Percentiles rank a stretch among this genome's conserved stretches.
These are phyloP conservation scores for Penicillium concentricum DNA, from an alignment of 2,329 filamentous ascomycete genomes.

Conservation along the genomic window DNA sequence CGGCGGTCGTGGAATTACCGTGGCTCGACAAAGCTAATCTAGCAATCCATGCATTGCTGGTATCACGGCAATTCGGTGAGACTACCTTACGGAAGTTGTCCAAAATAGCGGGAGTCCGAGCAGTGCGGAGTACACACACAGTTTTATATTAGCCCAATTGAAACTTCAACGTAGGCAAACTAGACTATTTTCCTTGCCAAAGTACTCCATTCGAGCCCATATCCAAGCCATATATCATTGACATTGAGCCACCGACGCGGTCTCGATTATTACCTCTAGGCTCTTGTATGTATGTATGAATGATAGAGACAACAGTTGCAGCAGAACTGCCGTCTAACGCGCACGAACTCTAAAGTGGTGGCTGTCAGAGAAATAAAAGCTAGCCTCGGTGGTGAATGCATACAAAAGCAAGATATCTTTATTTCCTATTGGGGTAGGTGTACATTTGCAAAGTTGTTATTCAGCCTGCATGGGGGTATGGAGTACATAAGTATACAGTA, in stretches of 20 bases:
- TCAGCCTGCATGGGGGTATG: conserved; percentile 8
- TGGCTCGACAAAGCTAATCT: conserved; percentile 16
- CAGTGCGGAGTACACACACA: conserved; percentile 4
- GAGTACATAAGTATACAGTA: conserved; percentile 3
- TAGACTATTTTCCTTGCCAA: background rate
- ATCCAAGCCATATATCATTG: background rate
- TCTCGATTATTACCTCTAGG: background rate
- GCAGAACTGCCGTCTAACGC: background rate
- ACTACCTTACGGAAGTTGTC: conserved; percentile 12
- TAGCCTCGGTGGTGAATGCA: background rate
- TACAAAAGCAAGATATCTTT: background rate
- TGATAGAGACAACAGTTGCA: background rate
- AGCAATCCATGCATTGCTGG: conserved; percentile 19
- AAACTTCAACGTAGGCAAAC: conserved; percentile 12
- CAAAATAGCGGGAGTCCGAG: background rate
- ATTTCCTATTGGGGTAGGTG: background rate
- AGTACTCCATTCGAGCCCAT: background rate
- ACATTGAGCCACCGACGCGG: background rate
- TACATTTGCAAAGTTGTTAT: conserved; percentile 8
- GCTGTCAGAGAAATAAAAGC: background rate
- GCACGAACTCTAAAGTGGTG: background rate
- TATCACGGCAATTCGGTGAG: conserved; percentile 16
- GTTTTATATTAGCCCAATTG: conserved; percentile 18
- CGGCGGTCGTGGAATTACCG: conserved; percentile 13
- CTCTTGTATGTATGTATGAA: background rate